Evolutionary conservation across 768 basidiomycete species (phyloP), one percentile per base, ranked within the genome.

Genomic region (Russula ochroleuca): DNA sequence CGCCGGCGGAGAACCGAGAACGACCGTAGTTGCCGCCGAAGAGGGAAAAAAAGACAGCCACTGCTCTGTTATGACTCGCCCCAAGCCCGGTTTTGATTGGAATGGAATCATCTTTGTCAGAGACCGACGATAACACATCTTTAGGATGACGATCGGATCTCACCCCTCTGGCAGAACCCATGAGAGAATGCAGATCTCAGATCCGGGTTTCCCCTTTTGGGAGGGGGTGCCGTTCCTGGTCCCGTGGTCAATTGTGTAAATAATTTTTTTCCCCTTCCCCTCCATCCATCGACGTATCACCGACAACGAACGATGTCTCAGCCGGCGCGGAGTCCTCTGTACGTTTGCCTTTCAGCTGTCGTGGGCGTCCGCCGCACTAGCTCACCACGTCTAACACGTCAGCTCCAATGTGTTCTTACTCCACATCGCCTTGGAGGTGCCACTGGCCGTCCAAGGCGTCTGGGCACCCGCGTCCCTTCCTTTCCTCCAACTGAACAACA

Each of bases 401-500:
- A 88, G 87, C 13, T 83, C 90, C 4, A 74, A 76, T 21, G 79
- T 92, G 2, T 94, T 93, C 74, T 77, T 94, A 43, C 75, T 93
- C 33, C 92, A 94, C 69, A 82, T 91, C 69, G 88, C 86, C 6
- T 77, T 92, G 61, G 92, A 94, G 72, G 80, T 83, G 6, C 92
- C 92, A 0, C 72, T 94, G 23, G 90, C 85, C 3, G 73, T 94
- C 37, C 90, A 92, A 72, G 89, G 90, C 7, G 74, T 92, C 19
- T 83, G 83, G 76, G 79, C 84, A 0, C 85, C 89, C 1, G 69
- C 74, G 19, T 77, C 73, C 17, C 73, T 93, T 21, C 92, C 92
- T 0, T 92, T 94, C 72, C 68, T 92, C 60, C 83, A 91, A 72
- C 79, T 92, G 68, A 92, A 86, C 69, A 94, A 94, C 77, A 93